Base-by-base conservation (phyloP, 179 eudicot species). In the Beta corolliflora region DNA sequence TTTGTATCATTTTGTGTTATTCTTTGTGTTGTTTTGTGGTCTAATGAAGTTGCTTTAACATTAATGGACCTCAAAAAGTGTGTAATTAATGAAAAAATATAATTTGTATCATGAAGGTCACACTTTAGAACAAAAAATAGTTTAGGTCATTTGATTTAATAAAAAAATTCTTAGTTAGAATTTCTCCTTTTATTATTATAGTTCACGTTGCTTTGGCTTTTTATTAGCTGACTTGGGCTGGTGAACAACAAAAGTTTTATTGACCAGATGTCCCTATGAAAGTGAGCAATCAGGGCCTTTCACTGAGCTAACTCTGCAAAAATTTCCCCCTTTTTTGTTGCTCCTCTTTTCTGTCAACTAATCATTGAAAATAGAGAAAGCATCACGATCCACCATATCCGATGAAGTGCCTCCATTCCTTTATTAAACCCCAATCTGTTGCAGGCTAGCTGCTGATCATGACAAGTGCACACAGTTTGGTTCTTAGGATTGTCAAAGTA, bases 401-500 rank as follows among this genome's bases (percentile, higher is more conserved):
- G 77, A 75, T 77, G 19, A 54, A 85, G 50, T 80, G 81, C 78
- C 75, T 69, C 79, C 13, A 72, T 75, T 45, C 81, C 85, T 15
- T 69, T 52, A 29, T 48, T 45, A 46, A 79, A 18, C 59, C 79
- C 76, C n/a, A 89, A 74, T 67, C 86, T 88, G 68, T 78, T 87
- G 79, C 92, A 88, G 8, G 77, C 83, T 54, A 91, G 82, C 80
- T 84, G 71, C 46, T 83, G 77, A 66, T 83, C 82, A 44, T 83
- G 91, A 82, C 91, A 81, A 1, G 88, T 83, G 84, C 93, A 90
- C 59, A 79, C 52, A 14, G 89, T 86, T 82, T 87, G 87, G 69
- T 90, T 89, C 89, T 91, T 88, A 78, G 21, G 73, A 50, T 70
- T 52, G 41, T 81, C 44, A 41, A 46, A 45, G 15, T 31, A 52